Conservation (phyloP, 805 yeast genomes). For the Candida tallmaniae region DNA sequence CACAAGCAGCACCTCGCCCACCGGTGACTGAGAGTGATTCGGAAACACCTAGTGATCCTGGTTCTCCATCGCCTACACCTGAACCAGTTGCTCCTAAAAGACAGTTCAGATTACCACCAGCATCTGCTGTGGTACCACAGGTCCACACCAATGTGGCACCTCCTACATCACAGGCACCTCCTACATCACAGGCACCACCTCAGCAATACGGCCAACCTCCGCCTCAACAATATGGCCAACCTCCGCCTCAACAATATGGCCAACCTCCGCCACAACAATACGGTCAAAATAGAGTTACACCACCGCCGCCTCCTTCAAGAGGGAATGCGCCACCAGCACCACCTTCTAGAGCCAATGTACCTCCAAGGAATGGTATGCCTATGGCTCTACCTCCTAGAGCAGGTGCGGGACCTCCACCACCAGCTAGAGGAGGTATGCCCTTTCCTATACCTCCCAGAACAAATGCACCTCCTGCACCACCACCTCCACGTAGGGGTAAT, state of each 20-base stretch:
- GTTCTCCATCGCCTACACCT: conserved; percentile 10
- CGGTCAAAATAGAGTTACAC: conserved; percentile 10
- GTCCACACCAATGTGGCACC: conserved; percentile 19
- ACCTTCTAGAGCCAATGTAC: conserved; percentile 10
- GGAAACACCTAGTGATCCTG: conserved; percentile 8
- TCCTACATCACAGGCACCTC: conserved; percentile 11
- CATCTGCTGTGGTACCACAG: conserved; percentile 26
- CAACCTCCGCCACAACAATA: conserved; percentile 8
- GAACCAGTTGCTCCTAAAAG: conserved; percentile 13
- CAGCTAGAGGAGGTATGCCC: conserved; percentile 1
- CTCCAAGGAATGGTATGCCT: conserved; percentile 6
- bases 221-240: conserved; percentile 8
- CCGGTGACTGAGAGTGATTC: background rate
- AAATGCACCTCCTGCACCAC: conserved; percentile 15
- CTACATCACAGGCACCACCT: conserved; percentile 6
- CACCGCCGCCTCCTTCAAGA: conserved; percentile 23
- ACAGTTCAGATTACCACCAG: conserved; percentile 35
- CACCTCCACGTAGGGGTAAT: conserved; percentile 10
- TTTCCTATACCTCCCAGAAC: conserved; percentile 9
- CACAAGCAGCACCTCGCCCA: conserved; percentile 12
- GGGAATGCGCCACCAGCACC: conserved; percentile 14
- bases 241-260: conserved; percentile 15
- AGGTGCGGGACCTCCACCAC: conserved; percentile 15
- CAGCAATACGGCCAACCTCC: conserved; percentile 5
- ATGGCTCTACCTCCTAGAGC: conserved; percentile 10